Base-by-base conservation (phyloP, 257 asterid genomes). In the Plantago ovata region DNA sequence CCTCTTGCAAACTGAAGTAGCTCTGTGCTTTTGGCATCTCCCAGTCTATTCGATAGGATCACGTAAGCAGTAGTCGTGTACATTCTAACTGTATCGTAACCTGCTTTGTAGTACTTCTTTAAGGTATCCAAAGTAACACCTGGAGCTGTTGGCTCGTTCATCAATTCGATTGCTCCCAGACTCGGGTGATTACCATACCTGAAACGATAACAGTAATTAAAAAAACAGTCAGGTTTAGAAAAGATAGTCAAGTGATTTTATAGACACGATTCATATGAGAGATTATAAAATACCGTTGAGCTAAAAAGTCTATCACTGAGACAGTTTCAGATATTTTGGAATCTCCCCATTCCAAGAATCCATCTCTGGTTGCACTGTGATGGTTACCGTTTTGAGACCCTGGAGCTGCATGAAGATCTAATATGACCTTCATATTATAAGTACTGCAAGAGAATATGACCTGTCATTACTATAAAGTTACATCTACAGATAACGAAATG, bases 381-480 rank as follows among this genome's bases (percentile, higher is more conserved):
- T 74, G 80, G 45, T 77, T 66, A n/a, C 83, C 83, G 47, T 78
- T 78, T 64, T 78, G 80, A 57, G 80, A 78, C 54, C 84, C 84
- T 23, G 78, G 84, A 58, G 40, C 80, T 10, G 73, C 84, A 32
- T 78, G 84, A 15, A 78, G 80, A 58, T 78, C 84, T 60, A 78
- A 50, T 61, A 78, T 78, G 61, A 74, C 75, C 78, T 71, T 78
- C 62, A 78, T 71, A 36, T 77, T 53, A 65, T 71, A 49, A 62
- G 75, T 65, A 24, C 80, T 78, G 60, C 70, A 67, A 56, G 22
- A 57, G 10, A 41, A 53, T 20, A 39, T 50, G 1, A 40, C 59
- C 49, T 20, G 43, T 48, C 23, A 58, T 42, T 62, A 52, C 6
- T 41, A n/a, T 38, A 40, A 23, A 32, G 20, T 22, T 13, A 5